Evolutionary conservation across 441 rosid species (phyloP).

Genomic region (Aleurites moluccanus): DNA sequence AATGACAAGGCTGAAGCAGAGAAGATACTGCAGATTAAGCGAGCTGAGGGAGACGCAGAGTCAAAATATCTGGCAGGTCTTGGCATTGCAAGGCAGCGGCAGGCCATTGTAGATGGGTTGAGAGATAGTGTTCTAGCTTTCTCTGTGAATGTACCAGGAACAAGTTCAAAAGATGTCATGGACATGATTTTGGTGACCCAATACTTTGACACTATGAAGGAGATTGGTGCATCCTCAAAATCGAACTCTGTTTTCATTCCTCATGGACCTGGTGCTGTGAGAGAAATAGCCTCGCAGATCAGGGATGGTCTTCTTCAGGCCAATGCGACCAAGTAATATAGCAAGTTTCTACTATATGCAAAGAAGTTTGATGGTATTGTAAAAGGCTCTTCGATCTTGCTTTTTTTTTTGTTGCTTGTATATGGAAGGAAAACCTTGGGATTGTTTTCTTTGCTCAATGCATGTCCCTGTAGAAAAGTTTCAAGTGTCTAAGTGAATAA

Average conservation of each 20-base stretch:
- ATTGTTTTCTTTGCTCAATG: neutral
- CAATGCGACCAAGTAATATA: neutral
- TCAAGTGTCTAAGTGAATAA: neutral
- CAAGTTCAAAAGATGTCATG: conserved; percentile 44
- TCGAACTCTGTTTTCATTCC: conserved; percentile 45
- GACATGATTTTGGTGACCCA: conserved; percentile 46
- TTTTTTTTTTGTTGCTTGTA: neutral
- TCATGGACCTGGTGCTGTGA: conserved; percentile 43
- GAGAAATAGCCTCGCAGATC: conserved; percentile 36
- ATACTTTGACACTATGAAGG: conserved; percentile 47
- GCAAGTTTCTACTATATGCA: neutral
- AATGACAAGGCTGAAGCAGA: conserved; percentile 65
- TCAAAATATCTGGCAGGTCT: conserved; percentile 59
- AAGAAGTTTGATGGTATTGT: neutral
- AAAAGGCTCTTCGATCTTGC: neutral
- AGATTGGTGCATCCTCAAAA: conserved; percentile 46
- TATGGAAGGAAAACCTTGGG: neutral
- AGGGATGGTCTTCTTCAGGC: conserved; percentile 42
- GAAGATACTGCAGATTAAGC: conserved; percentile 57
- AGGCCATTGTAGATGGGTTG: conserved; percentile 67
- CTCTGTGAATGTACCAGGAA: conserved; percentile 41
- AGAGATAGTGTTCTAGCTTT: conserved; percentile 48
- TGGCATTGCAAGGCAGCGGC: conserved; percentile 64
- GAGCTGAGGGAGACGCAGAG: conserved; percentile 69
- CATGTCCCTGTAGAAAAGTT: neutral